These are phyloP conservation scores for Cyclotella cryptica DNA, from an alignment of 108 stramenopile species.

Conservation along the genomic window DNA sequence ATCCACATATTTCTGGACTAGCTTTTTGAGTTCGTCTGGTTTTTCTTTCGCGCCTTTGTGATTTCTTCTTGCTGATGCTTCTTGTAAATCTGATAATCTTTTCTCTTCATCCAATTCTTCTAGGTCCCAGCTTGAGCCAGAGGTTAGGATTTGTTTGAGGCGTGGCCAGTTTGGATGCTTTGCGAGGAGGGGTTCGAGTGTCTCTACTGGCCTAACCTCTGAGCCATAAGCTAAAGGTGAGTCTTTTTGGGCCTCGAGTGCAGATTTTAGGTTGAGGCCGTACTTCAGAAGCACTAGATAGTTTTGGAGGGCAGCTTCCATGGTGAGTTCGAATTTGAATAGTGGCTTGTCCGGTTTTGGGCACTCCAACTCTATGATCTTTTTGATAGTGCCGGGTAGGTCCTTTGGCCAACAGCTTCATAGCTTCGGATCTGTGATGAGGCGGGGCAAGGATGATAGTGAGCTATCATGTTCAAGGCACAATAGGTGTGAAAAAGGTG, in stretches of 20 bases:
- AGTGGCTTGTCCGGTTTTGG: background rate
- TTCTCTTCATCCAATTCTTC: background rate
- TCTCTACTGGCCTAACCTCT: too few relatives aligned
- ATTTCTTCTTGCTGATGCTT: too few relatives aligned
- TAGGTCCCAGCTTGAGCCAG: slow-evolving; percentile 15
- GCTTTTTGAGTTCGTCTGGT: background rate
- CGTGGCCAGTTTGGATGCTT: slow-evolving; percentile 16
- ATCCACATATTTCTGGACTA: slow-evolving; percentile 12
- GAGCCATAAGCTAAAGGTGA: too few relatives aligned
- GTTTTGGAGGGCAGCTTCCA: background rate
- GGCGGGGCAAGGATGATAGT: too few relatives aligned
- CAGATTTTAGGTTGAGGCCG: background rate
- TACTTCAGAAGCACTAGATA: background rate
- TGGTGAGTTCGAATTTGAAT: slow-evolving; percentile 1
- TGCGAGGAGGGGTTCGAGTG: slow-evolving; percentile 5
- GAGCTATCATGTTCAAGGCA: too few relatives aligned
- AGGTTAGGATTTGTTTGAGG: background rate
- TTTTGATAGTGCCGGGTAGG: background rate
- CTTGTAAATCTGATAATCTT: background rate
- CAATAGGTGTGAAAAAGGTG: too few relatives aligned
- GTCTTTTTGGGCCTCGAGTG: background rate
- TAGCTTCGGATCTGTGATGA: too few relatives aligned
- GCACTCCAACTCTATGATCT: background rate
- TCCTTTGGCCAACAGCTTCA: background rate
- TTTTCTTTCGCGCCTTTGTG: slow-evolving; percentile 24